Conservation (phyloP, 2,329 filamentous ascomycete genomes). For the Neoscytalidium dimidiatum region DNA sequence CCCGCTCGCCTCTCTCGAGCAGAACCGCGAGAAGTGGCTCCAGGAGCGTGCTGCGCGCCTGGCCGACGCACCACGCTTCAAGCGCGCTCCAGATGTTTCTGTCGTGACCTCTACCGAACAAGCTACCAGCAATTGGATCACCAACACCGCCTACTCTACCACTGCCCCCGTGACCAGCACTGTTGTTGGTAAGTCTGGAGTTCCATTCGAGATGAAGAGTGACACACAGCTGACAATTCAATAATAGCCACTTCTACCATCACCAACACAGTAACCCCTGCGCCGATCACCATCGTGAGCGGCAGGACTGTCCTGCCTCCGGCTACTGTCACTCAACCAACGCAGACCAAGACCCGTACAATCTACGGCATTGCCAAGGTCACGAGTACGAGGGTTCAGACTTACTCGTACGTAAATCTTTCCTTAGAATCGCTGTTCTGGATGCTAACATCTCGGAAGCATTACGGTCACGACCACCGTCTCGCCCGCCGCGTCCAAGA, state of each 20-base stretch:
- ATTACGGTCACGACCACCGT: slow-evolving; percentile 28
- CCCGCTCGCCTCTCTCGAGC: slow-evolving; percentile 18
- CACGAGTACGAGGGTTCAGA: slow-evolving; percentile 23
- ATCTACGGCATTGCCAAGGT: slow-evolving; percentile 25
- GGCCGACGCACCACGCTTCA: slow-evolving; percentile 23
- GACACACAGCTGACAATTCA: not conserved
- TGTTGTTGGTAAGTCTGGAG: slow-evolving; percentile 20
- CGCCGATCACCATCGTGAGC: slow-evolving; percentile 26
- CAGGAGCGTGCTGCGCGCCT: slow-evolving; percentile 29
- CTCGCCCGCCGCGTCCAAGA: slow-evolving; percentile 25
- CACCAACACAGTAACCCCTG: slow-evolving; percentile 26
- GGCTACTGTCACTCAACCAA: slow-evolving; percentile 30
- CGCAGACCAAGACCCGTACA: slow-evolving; percentile 29
- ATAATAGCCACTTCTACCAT: slow-evolving; percentile 20
- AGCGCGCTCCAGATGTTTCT: slow-evolving; percentile 38
- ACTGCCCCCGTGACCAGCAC: slow-evolving; percentile 26
- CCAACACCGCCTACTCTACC: slow-evolving; percentile 28
- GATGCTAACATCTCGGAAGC: slow-evolving; percentile 21
- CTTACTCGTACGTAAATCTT: slow-evolving; percentile 26
- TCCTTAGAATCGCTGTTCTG: not conserved
- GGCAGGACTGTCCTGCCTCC: slow-evolving; percentile 24
- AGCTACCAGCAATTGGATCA: slow-evolving; percentile 30
- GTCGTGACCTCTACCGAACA: slow-evolving; percentile 36
- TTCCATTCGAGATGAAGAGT: not conserved
- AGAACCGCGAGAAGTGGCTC: slow-evolving; percentile 24